phyloP scores from a whole-genome alignment of 768 basidiomycete species.

The Sarcomyxa edulis region DNA sequence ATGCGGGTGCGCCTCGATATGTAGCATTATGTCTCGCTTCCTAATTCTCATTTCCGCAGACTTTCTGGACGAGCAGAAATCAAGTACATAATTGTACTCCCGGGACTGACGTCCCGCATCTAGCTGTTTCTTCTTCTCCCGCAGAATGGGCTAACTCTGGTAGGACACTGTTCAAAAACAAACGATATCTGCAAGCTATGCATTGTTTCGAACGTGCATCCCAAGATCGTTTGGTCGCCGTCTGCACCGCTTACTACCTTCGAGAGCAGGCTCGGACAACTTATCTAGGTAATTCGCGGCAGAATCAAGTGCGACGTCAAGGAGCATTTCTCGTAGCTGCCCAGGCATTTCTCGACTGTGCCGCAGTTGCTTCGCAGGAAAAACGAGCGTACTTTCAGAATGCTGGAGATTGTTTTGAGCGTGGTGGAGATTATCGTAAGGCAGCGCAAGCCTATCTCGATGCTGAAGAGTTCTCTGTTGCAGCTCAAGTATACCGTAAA shows the following conservation, averaged over 20 bases:
- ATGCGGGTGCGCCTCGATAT: slow-evolving; percentile 44
- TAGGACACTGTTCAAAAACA: slow-evolving; percentile 29
- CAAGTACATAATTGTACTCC: slow-evolving; percentile 46
- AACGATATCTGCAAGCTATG: slow-evolving; percentile 48
- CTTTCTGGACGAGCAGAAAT: slow-evolving; percentile 41
- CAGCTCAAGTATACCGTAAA: slow-evolving; percentile 45
- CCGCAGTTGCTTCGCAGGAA: slow-evolving; percentile 21
- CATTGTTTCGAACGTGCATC: slow-evolving; percentile 48
- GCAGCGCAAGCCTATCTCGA: slow-evolving; percentile 41
- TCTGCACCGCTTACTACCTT: slow-evolving; percentile 49
- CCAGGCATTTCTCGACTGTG: slow-evolving; percentile 42
- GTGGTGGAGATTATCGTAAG: slow-evolving; percentile 27
- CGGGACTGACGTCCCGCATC: slow-evolving; percentile 40
- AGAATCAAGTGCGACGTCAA: slow-evolving; percentile 17
- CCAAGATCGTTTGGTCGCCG: slow-evolving; percentile 32
- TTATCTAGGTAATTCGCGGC: slow-evolving; percentile 15
- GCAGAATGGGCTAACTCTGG: slow-evolving; percentile 33
- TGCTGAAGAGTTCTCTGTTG: slow-evolving; percentile 36
- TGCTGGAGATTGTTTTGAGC: slow-evolving; percentile 43
- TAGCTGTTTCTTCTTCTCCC: slow-evolving; percentile 48
- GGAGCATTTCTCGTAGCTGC: slow-evolving; percentile 41
- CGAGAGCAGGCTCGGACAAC: slow-evolving; percentile 43
- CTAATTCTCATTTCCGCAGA: slow-evolving; percentile 23
- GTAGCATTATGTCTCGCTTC: neutral
- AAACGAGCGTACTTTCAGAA: slow-evolving; percentile 30